A percentile compares a stretch with the other conserved stretches of the same genome.
Conservation (phyloP, 345 rosid species). For the Jatropha curcas region DNA sequence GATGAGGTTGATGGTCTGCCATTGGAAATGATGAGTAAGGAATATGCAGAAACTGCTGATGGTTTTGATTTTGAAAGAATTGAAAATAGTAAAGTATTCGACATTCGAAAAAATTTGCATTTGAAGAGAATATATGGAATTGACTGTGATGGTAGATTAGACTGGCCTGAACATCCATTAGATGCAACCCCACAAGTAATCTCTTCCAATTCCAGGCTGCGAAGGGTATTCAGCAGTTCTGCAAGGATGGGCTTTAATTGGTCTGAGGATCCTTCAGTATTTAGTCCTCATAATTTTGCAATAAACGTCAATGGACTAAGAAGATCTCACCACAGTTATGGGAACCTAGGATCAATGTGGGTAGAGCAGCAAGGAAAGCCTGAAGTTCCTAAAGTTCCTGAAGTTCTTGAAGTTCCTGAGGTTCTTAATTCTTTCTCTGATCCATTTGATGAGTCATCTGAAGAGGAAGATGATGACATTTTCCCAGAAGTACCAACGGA, state of each 20-base stretch:
- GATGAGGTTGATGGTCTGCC: conserved; percentile 48
- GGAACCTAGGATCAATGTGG: conserved; percentile 50
- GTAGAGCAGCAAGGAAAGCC: conserved; percentile 41
- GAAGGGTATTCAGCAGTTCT: conserved; percentile 72
- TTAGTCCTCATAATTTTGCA: conserved; percentile 38
- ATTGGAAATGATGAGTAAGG: conserved; percentile 43
- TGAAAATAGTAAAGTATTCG: conserved; percentile 29
- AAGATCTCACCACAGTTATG: conserved; percentile 72
- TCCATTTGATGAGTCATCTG: conserved; percentile 40
- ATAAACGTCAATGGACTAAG: conserved; percentile 43
- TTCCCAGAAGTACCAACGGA: conserved; percentile 37
- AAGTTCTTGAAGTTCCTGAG: conserved; percentile 28
- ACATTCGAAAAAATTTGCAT: conserved; percentile 36
- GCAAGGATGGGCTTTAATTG: conserved; percentile 58
- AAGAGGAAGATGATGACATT: conserved; percentile 53
- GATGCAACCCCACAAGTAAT: conserved; percentile 66
- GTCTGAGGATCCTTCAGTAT: conserved; percentile 38
- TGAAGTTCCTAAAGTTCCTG: conserved; percentile 29
- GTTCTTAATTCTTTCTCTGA: conserved; percentile 41
- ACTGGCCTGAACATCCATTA: conserved; percentile 88
- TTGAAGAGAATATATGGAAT: conserved; percentile 49
- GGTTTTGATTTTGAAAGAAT: conserved; percentile 25
- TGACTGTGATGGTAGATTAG: conserved; percentile 40
- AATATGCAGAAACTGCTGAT: conserved; percentile 29
- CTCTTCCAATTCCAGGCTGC: conserved; percentile 57